Conservation (phyloP, 2,329 filamentous ascomycete genomes). For the Lecanoromycetidae sp. region DNA sequence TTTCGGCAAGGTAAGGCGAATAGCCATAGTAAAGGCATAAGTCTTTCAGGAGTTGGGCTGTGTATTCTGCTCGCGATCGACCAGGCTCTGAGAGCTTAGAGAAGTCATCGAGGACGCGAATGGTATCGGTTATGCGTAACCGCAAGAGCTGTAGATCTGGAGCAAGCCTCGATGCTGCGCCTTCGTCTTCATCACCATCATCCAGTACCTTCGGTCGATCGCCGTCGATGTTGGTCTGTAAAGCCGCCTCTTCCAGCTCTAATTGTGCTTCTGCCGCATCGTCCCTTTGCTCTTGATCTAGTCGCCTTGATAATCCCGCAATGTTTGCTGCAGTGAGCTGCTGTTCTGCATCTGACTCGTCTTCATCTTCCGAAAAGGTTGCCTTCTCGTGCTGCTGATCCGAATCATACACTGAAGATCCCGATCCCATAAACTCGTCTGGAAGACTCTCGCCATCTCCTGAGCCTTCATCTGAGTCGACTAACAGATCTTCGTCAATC, state of each 20-base stretch:
- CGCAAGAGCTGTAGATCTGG: conserved; percentile 84
- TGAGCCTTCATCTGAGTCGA: conserved; percentile 32
- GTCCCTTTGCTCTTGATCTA: conserved; percentile 64
- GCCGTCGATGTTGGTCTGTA: conserved; percentile 87
- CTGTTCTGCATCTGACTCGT: conserved; percentile 78
- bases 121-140: conserved; percentile 80
- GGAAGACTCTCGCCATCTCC: conserved; percentile 29
- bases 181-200: conserved; percentile 48
- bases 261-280: conserved; percentile 74
- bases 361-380: conserved; percentile 93
- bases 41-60: conserved; percentile 72
- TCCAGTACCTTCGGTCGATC: conserved; percentile 58
- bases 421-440: conserved; percentile 48
- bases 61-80: conserved; percentile 78
- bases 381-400: conserved; percentile 50
- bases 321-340: conserved; percentile 92
- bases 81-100: conserved; percentile 66
- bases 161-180: conserved; percentile 55
- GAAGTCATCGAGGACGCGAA: conserved; percentile 84
- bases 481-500: conserved; percentile 28
- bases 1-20: conserved; percentile 86
- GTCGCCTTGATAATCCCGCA: conserved; percentile 71
- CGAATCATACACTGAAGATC: conserved; percentile 57
- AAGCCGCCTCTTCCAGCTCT: conserved; percentile 69
- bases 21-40: conserved; percentile 97